These are phyloP conservation scores for Xylaria longipes DNA, from an alignment of 495 filamentous ascomycete genomes.

Conservation along the genomic window DNA sequence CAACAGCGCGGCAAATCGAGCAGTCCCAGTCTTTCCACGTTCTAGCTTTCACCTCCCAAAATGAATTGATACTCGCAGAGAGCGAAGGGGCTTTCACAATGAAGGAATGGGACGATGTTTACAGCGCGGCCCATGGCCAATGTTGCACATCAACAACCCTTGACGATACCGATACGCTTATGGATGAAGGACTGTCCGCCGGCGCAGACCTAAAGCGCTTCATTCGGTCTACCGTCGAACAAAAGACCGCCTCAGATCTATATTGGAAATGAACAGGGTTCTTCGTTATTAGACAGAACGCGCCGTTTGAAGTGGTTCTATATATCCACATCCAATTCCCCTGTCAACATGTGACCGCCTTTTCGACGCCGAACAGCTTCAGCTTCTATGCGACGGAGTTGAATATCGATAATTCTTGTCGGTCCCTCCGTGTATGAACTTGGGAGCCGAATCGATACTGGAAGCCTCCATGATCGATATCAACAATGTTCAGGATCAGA, in stretches of 20 bases:
- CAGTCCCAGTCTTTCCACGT: constrained; percentile 74
- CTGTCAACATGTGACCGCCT: not conserved
- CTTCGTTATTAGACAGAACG: not conserved
- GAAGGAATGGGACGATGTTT: constrained; percentile 76
- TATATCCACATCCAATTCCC: not conserved
- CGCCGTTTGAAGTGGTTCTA: not conserved
- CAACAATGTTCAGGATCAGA: not conserved
- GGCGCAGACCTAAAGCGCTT: constrained; percentile 61
- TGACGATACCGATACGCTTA: constrained; percentile 49
- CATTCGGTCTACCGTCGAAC: constrained; percentile 68
- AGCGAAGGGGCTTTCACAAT: constrained; percentile 81
- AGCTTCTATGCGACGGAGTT: not conserved
- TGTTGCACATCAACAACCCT: constrained; percentile 61
- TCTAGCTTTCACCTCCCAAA: constrained; percentile 75
- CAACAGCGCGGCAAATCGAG: constrained; percentile 60
- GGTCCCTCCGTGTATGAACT: not conserved
- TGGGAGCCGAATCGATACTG: not conserved
- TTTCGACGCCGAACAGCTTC: not conserved
- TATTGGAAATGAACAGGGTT: constrained; percentile 60
- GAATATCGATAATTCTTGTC: not conserved
- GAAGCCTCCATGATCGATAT: not conserved
- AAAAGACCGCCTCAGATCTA: constrained; percentile 62
- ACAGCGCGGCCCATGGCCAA: constrained; percentile 65
- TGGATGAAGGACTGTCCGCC: constrained; percentile 46
- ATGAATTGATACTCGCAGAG: constrained; percentile 77